Evolutionary conservation across 148 eudicot genomes (phyloP).

Genomic region (Nepenthes gracilis): DNA sequence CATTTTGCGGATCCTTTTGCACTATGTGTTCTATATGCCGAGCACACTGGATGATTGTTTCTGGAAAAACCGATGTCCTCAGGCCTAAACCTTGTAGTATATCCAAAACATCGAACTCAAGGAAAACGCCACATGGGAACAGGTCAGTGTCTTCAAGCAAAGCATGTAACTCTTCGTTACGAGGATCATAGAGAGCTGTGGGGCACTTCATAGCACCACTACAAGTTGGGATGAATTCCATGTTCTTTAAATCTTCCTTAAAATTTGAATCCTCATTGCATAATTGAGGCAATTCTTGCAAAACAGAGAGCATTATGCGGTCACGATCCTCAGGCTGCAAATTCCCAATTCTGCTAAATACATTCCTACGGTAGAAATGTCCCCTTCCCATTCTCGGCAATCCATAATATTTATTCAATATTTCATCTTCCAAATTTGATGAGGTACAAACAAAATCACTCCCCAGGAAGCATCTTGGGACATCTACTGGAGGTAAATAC

Average conservation of each 20-base stretch:
- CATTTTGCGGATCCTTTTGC: constrained; percentile 59
- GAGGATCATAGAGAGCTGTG: constrained; percentile 71
- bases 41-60: constrained; percentile 80
- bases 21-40: constrained; percentile 53
- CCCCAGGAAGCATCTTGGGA: constrained; percentile 54
- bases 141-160: constrained; percentile 79
- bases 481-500: constrained; percentile 60
- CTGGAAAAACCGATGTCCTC: constrained; percentile 63
- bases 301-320: constrained; percentile 63
- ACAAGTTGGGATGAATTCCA: constrained; percentile 73
- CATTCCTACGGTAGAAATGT: constrained; percentile 54
- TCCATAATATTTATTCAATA: constrained; percentile 57
- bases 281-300: constrained; percentile 80
- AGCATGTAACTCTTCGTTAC: constrained; percentile 80
- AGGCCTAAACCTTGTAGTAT: constrained; percentile 81
- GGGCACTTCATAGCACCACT: constrained; percentile 61
- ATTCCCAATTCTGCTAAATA: constrained; percentile 41
- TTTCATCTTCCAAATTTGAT: constrained; percentile 58
- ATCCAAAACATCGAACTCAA: constrained; percentile 59
- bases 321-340: constrained; percentile 67
- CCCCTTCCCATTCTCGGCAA: constrained; percentile 74
- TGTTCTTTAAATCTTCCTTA: constrained; percentile 52
- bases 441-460: constrained; percentile 50
- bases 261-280: constrained; percentile 74
- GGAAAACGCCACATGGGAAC: constrained; percentile 62